A percentile compares a stretch with the other conserved stretches of the same genome.
phyloP scores from a whole-genome alignment of 2,329 filamentous ascomycete genomes.

The Claviceps maximensis region DNA sequence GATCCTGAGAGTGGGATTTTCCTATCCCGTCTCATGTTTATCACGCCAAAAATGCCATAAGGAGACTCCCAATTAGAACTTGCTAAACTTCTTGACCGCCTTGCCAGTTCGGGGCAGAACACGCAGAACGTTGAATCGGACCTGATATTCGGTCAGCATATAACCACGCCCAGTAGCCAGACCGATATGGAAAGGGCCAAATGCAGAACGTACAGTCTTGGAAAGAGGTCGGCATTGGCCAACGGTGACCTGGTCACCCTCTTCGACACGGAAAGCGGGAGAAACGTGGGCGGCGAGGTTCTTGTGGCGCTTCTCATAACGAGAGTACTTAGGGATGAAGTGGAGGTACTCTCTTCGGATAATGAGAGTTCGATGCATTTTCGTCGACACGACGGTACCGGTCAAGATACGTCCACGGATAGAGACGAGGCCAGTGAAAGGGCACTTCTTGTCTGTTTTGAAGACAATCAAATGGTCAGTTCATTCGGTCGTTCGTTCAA shows the following conservation, averaged over 20 bases:
- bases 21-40: conserved; percentile 29
- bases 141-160: conserved; percentile 36
- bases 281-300: conserved; percentile 98
- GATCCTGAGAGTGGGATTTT: conserved; percentile 25
- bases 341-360: conserved; percentile 99
- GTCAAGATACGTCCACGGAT: conserved; percentile 99
- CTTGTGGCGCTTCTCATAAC: conserved; percentile 99
- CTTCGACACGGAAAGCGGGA: conserved; percentile 98
- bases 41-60: conserved; percentile 43
- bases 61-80: conserved; percentile 66
- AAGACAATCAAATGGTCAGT: neutral
- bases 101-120: conserved; percentile 96
- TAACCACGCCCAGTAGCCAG: neutral
- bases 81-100: conserved; percentile 93
- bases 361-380: conserved; percentile 99
- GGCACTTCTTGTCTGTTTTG: conserved; percentile 96
- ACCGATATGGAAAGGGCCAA: no score
- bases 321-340: conserved; percentile 98
- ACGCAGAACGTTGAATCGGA: conserved; percentile 99
- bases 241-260: conserved; percentile 98
- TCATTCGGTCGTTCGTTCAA: neutral
- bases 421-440: conserved; percentile 96
- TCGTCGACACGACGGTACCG: conserved; percentile 97
- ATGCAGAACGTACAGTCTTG: conserved; percentile 80
- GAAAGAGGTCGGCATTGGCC: conserved; percentile 97